Conservation (phyloP, 2,329 filamentous ascomycete genomes). For the Hypocrella siamensis region DNA sequence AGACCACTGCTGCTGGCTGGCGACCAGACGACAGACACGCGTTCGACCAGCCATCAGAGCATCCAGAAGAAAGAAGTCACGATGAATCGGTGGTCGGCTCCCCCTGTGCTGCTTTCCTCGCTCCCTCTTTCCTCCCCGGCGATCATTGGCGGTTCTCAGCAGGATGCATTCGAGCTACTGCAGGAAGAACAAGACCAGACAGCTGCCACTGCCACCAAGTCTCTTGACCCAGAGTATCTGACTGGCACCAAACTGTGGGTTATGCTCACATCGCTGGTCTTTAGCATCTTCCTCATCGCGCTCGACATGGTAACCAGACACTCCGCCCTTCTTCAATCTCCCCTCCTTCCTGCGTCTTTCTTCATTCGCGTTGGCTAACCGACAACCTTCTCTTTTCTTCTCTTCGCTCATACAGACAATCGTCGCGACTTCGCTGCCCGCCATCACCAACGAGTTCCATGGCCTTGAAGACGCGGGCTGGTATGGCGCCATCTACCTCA, state of each 20-base stretch:
- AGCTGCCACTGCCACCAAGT: too few relatives aligned
- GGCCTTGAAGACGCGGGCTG: constrained; percentile 39
- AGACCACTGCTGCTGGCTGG: too few relatives aligned
- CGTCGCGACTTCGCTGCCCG: constrained; percentile 40
- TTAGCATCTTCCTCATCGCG: constrained; percentile 12
- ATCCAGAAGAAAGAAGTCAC: too few relatives aligned
- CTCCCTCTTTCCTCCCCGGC: too few relatives aligned
- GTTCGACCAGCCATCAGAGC: too few relatives aligned
- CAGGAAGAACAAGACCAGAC: too few relatives aligned
- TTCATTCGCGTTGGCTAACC: background rate
- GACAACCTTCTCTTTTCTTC: too few relatives aligned
- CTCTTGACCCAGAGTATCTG: constrained; percentile 21
- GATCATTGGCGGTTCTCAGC: too few relatives aligned
- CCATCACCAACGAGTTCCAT: constrained; percentile 37
- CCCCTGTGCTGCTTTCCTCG: too few relatives aligned
- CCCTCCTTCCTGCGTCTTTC: constrained; percentile 23
- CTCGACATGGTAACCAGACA: constrained; percentile 17
- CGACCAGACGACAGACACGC: too few relatives aligned
- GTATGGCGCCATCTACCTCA: constrained; percentile 43
- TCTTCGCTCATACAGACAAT: constrained; percentile 26
- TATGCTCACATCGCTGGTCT: constrained; percentile 28
- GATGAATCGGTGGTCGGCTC: too few relatives aligned
- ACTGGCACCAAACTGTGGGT: constrained; percentile 21
- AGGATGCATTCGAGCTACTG: too few relatives aligned
- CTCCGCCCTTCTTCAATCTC: constrained; percentile 11